Percentiles rank a stretch among this genome's conserved stretches.
phyloP scores from a whole-genome alignment of 2,329 filamentous ascomycete genomes.

The Sporothrix brasiliensis region DNA sequence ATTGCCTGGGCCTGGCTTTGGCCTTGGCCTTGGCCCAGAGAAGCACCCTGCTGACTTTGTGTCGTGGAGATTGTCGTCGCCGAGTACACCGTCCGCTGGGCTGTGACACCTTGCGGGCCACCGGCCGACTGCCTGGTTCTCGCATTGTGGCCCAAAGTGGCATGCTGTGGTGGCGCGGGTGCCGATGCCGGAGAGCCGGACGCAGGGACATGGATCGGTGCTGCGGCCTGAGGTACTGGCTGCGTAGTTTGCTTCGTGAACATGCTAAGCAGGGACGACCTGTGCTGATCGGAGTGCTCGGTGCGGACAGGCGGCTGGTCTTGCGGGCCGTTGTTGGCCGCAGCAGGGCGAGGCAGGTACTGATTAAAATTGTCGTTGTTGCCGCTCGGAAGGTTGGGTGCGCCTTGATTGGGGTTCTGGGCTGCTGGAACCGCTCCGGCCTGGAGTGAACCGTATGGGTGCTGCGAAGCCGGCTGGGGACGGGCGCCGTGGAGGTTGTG shows the following conservation, averaged over 20 bases:
- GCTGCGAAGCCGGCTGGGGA: background rate
- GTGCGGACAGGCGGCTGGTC: background rate
- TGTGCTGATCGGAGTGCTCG: constrained; percentile 33
- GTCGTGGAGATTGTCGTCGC: constrained; percentile 30
- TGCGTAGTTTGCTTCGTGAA: constrained; percentile 50
- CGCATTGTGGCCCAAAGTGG: background rate
- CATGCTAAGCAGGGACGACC: constrained; percentile 37
- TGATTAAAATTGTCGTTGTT: background rate
- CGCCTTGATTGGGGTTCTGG: background rate
- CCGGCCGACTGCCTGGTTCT: background rate
- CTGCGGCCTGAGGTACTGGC: background rate
- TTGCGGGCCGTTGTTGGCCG: background rate
- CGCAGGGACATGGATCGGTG: background rate
- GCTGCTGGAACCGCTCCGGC: background rate
- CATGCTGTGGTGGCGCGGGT: background rate
- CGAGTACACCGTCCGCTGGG: constrained; percentile 23
- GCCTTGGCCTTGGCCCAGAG: constrained; percentile 29
- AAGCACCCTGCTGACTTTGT: background rate
- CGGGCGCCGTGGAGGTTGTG: background rate
- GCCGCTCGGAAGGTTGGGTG: background rate
- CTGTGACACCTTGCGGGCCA: background rate
- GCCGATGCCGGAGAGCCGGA: background rate
- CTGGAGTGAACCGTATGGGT: constrained; percentile 4
- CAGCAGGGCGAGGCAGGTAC: constrained; percentile 1
- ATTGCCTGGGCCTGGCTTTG: constrained; percentile 32